A percentile compares a stretch with the other conserved stretches of the same genome.
Evolutionary conservation across 1,284 basidiomycete genomes (phyloP).

Genomic region (Puccinia polysora): DNA sequence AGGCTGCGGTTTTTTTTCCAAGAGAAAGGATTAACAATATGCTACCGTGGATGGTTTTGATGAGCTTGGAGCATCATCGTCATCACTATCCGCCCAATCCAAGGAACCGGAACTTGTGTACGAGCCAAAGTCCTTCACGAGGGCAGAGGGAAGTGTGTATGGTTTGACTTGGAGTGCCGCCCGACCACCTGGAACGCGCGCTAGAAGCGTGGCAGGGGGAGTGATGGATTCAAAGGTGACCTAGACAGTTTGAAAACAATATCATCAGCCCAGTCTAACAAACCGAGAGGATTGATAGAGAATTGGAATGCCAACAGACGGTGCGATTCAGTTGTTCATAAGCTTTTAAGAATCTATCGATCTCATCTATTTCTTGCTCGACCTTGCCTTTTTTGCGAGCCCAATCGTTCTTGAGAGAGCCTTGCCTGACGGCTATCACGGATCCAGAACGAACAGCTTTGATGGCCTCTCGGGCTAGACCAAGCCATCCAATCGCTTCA

Average conservation of each 20-base stretch:
- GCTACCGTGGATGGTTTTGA: too few species aligned
- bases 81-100: slow-evolving; percentile 40
- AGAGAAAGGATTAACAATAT: too few species aligned
- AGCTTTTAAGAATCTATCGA: slow-evolving; percentile 67
- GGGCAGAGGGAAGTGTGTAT: slow-evolving; percentile 64
- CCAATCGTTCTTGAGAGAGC: slow-evolving; percentile 59
- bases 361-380: slow-evolving; percentile 65
- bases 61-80: slow-evolving; percentile 24
- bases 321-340: slow-evolving; percentile 88
- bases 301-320: slow-evolving; percentile 57
- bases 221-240: slow-evolving; percentile 81
- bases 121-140: slow-evolving; percentile 25
- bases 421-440: slow-evolving; percentile 49
- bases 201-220: slow-evolving; percentile 64
- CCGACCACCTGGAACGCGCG: slow-evolving; percentile 72
- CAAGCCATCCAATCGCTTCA: slow-evolving; percentile 71
- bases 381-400: slow-evolving; percentile 62
- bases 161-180: slow-evolving; percentile 67
- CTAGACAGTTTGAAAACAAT: slow-evolving; percentile 54
- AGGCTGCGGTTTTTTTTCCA: too few species aligned
- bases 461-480: slow-evolving; percentile 67
- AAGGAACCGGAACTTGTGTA: not conserved
- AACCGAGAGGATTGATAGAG: not conserved
- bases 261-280: too few species aligned
- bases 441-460: slow-evolving; percentile 56